phyloP scores from a whole-genome alignment of 495 filamentous ascomycete genomes.

The Tuber aestivum region DNA sequence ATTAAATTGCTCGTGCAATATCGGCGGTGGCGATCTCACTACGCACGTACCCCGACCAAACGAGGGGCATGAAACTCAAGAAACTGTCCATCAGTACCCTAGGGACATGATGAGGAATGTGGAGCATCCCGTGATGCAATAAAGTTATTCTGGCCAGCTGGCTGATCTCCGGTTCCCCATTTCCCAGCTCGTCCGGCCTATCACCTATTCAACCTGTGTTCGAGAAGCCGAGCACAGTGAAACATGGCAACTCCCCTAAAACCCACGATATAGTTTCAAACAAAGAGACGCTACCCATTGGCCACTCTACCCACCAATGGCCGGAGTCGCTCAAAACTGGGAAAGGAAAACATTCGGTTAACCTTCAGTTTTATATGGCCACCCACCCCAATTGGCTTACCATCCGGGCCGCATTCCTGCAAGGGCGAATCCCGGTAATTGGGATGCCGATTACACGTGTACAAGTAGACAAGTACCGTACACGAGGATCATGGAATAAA shows the following conservation, averaged over 20 bases:
- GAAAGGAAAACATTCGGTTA: background rate
- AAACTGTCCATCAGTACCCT: background rate
- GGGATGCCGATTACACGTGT: background rate
- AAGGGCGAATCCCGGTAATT: background rate
- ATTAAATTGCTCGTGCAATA: background rate
- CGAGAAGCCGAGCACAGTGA: background rate
- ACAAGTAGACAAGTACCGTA: background rate
- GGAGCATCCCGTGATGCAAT: background rate
- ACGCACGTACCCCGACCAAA: background rate
- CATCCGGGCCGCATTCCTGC: background rate
- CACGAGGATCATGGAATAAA: background rate
- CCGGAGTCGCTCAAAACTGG: background rate
- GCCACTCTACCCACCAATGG: background rate
- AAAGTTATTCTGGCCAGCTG: background rate
- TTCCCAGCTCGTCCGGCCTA: background rate
- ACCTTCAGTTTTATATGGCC: background rate
- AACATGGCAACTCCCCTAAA: background rate
- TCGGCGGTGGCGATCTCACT: background rate
- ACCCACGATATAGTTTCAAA: background rate
- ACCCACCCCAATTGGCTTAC: background rate
- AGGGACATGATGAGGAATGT: background rate
- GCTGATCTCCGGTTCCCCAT: background rate
- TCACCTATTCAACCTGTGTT: background rate
- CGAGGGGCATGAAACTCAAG: background rate
- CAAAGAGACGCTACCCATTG: too few species aligned